A percentile compares a stretch with the other conserved stretches of the same genome.
Conservation (phyloP, 805 yeast species). For the Starmerella khaoyaiensis region DNA sequence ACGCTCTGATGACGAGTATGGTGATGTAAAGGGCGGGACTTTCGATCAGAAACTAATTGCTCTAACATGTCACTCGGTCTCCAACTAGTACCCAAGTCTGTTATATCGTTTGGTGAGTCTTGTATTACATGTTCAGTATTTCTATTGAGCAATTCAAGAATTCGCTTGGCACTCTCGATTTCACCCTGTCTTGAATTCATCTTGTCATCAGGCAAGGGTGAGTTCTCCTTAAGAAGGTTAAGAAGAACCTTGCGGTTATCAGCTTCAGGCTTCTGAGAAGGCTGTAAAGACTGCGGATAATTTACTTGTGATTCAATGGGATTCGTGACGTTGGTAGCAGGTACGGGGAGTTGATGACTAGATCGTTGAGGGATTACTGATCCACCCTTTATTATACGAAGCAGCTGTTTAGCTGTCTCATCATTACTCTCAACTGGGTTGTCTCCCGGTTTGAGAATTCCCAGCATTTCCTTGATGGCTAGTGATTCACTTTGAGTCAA, state of each 20-base stretch:
- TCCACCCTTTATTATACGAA: too few relatives aligned
- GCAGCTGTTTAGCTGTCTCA: too few relatives aligned
- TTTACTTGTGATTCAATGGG: background rate
- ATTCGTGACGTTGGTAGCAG: background rate
- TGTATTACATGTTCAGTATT: constrained; percentile 13
- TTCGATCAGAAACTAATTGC: constrained; percentile 18
- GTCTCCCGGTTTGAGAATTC: constrained; percentile 11
- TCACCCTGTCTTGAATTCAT: constrained; percentile 8
- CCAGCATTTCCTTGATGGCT: constrained; percentile 24
- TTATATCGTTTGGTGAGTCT: background rate
- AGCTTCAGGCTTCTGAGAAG: too few relatives aligned
- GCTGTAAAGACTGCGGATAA: too few relatives aligned
- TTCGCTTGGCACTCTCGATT: constrained; percentile 25
- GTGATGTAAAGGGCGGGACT: constrained; percentile 1
- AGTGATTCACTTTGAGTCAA: constrained; percentile 23
- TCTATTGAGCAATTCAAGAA: constrained; percentile 22
- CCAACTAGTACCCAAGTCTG: constrained; percentile 1
- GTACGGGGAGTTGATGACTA: too few relatives aligned
- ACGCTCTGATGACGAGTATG: constrained; percentile 1
- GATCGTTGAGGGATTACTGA: too few relatives aligned
- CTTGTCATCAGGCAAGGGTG: constrained; percentile 6
- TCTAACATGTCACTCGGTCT: constrained; percentile 15
- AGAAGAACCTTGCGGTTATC: constrained; percentile 22
- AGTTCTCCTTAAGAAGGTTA: constrained; percentile 21
- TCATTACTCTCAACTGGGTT: too few relatives aligned